Conservation (phyloP, 306 rosid genomes). For the Quillaja saponaria region DNA sequence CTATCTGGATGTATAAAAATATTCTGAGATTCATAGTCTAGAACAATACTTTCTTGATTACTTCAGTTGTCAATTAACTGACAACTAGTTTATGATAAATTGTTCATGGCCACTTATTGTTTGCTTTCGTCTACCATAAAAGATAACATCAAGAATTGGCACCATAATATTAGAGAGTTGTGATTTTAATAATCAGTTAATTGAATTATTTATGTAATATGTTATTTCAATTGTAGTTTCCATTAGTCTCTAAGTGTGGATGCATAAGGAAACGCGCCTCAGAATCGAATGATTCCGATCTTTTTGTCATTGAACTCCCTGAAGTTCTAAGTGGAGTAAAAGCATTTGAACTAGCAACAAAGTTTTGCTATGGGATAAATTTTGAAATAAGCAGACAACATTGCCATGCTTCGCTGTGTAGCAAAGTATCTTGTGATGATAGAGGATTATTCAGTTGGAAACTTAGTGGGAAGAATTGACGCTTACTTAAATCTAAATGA, state of each 20-base stretch:
- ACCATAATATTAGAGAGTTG: conserved; percentile 4
- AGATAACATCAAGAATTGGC: conserved; percentile 24
- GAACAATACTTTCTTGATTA: background rate
- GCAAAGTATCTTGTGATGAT: conserved; percentile 96
- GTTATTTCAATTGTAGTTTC: conserved; percentile 60
- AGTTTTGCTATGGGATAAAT: conserved; percentile 93
- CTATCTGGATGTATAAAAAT: conserved; percentile 19
- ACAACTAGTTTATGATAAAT: background rate
- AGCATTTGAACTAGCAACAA: conserved; percentile 91
- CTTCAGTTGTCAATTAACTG: background rate
- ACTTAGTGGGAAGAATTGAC: conserved; percentile 76
- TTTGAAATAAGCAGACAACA: conserved; percentile 80
- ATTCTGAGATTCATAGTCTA: conserved; percentile 1
- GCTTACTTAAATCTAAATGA: conserved; percentile 78
- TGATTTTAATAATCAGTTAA: background rate
- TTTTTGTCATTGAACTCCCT: conserved; percentile 54
- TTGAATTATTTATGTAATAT: conserved; percentile 21
- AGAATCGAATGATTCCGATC: conserved; percentile 66
- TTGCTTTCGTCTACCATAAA: background rate
- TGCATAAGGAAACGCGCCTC: conserved; percentile 70
- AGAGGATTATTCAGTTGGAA: conserved; percentile 76
- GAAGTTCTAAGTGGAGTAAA: conserved; percentile 87
- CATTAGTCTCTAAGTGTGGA: conserved; percentile 87
- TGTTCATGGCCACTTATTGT: background rate
- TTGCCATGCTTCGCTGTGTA: conserved; percentile 72